Base-by-base conservation (phyloP, 331 rosid species). In the Dryas integrifolia region DNA sequence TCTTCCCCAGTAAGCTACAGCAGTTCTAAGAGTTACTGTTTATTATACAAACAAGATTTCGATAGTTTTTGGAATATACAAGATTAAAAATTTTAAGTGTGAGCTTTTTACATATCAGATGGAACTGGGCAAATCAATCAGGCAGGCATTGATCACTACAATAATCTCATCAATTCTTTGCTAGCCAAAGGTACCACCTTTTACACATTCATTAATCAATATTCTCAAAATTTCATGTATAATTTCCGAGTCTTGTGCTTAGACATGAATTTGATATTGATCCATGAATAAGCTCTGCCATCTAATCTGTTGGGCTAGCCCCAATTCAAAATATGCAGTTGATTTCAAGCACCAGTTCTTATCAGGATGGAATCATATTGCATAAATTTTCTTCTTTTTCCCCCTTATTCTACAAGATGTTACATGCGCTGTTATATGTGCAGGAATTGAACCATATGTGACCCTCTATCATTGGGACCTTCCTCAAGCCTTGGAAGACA, bases 381-480 rank as follows among this genome's bases (percentile, higher is more conserved):
- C 48, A 44, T 44, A 5, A 9, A 44, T 52, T 43, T 30, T 5
- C 4, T 38, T 45, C 39, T 63, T 44, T 4, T 5, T 16, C 24
- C 41, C 13, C 48, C 48, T 44, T 44, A 44, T 5, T 44, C 48
- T 9, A 9, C 16, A 24, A 5, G 45, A 15, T 26, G 4, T 62
- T 13, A 15, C 16, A 43, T 60, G 21, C 39, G 30, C 45, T 26
- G 8, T 62, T 13, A 15, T 13, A 43, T 60, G 21, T 44, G 30
- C 45, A 95, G 99, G 97, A 71, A 86, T 95, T 64, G 85, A 86
- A 79, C 99, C 99, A 0, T 95, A 95, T 59, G 97, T 92, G 66
- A 95, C 99, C 62, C 79, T 95, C 41, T 95, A 89, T 69, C 99
- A 95, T 43, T 95, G 99, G 99, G 99, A 95, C 82, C 86, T 92